Evolutionary conservation across 2,329 filamentous ascomycete genomes (phyloP).

Genomic region (Alternaria solani): DNA sequence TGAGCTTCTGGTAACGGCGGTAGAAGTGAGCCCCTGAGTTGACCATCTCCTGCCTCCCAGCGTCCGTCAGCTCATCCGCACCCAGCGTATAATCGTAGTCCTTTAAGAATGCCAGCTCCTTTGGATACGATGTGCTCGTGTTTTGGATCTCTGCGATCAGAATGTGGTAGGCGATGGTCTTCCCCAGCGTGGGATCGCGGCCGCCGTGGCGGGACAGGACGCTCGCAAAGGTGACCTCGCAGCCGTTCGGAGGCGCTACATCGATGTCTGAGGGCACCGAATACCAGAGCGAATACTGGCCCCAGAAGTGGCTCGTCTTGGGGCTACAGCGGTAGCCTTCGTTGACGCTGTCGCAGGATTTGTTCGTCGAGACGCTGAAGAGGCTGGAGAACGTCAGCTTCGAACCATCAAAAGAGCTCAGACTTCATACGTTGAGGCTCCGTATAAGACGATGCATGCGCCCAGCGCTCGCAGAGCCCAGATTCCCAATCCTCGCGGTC

Average conservation of each 20-base stretch:
- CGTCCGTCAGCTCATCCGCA: slow-evolving; percentile 71
- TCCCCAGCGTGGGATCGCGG: slow-evolving; percentile 76
- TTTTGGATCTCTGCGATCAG: slow-evolving; percentile 72
- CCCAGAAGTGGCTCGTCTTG: slow-evolving; percentile 74
- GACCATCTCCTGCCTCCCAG: slow-evolving; percentile 74
- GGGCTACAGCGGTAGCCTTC: slow-evolving; percentile 70
- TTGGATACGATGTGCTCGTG: slow-evolving; percentile 63
- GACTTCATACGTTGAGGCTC: slow-evolving; percentile 32
- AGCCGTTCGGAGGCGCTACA: slow-evolving; percentile 68
- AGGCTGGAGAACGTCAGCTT: slow-evolving; percentile 29
- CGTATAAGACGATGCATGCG: slow-evolving; percentile 33
- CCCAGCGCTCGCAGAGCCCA: slow-evolving; percentile 29
- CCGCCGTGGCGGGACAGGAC: slow-evolving; percentile 86
- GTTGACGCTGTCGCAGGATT: slow-evolving; percentile 62
- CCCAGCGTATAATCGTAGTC: slow-evolving; percentile 76
- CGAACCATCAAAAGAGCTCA: not conserved
- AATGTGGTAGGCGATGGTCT: slow-evolving; percentile 69
- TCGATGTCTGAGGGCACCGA: slow-evolving; percentile 73
- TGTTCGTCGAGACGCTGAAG: slow-evolving; percentile 22
- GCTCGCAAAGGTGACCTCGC: slow-evolving; percentile 80
- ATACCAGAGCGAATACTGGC: slow-evolving; percentile 88
- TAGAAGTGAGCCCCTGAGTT: slow-evolving; percentile 81
- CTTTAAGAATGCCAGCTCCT: slow-evolving; percentile 73
- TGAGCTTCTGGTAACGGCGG: slow-evolving; percentile 71
- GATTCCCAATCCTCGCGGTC: slow-evolving; percentile 17